Evolutionary conservation across 306 rosid genomes (phyloP).

Genomic region (Citrullus colocynthis): DNA sequence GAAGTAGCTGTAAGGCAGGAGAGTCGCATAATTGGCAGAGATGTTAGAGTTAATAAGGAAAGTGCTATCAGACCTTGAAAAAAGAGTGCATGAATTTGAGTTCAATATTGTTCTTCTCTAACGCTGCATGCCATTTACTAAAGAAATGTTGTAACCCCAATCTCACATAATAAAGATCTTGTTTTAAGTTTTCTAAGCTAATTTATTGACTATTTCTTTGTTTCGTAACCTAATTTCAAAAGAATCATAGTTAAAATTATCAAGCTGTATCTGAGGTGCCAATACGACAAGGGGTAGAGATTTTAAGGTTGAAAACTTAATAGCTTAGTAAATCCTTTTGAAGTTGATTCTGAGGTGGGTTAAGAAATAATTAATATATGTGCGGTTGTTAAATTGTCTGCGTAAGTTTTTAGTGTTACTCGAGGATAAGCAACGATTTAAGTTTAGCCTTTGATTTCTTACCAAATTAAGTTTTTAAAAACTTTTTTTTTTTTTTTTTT

Average conservation of each 20-base stretch:
- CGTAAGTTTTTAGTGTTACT: too few species aligned
- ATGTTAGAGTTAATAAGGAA: constrained; percentile 29
- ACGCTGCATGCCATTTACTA: not conserved
- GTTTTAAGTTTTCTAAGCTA: not conserved
- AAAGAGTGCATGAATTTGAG: not conserved
- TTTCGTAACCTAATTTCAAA: not conserved
- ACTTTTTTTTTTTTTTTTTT: too few species aligned
- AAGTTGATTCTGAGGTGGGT: too few species aligned
- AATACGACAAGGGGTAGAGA: not conserved
- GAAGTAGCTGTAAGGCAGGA: constrained; percentile 8
- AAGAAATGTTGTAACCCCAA: not conserved
- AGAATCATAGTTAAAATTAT: not conserved
- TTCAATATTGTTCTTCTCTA: not conserved
- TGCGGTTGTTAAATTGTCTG: too few species aligned
- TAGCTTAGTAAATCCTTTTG: not conserved
- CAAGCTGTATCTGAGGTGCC: not conserved
- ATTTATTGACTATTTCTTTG: not conserved
- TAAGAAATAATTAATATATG: too few species aligned
- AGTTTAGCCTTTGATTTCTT: too few species aligned
- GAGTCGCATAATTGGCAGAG: constrained; percentile 35
- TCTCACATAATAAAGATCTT: not conserved
- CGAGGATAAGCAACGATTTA: too few species aligned
- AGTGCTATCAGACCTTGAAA: constrained; percentile 36
- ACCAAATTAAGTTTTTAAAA: too few species aligned
- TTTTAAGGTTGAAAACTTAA: not conserved